Conservation (phyloP, 1,139 yeast species). For the Geotrichum restrictum region DNA sequence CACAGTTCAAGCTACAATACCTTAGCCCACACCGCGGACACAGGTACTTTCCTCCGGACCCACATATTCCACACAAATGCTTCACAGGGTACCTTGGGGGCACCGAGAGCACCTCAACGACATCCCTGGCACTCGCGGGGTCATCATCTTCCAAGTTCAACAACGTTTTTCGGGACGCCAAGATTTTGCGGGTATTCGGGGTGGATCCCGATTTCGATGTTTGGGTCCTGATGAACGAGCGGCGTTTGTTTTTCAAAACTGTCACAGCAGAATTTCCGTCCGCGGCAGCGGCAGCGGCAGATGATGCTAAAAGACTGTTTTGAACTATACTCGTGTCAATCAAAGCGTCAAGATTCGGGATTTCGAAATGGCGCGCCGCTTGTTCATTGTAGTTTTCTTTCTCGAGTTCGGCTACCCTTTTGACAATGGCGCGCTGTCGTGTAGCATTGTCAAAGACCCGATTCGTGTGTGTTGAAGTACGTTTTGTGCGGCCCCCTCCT, state of each 20-base stretch:
- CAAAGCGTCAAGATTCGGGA: constrained; percentile 36
- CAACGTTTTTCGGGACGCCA: constrained; percentile 41
- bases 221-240: constrained; percentile 1
- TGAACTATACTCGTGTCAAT: constrained; percentile 22
- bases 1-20: constrained; percentile 41
- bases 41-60: constrained; percentile 42
- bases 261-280: constrained; percentile 25
- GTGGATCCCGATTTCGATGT: constrained; percentile 16
- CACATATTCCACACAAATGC: constrained; percentile 42
- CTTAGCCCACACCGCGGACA: constrained; percentile 38
- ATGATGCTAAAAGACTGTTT: too few relatives aligned
- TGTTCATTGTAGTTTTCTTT: constrained; percentile 42
- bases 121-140: constrained; percentile 33
- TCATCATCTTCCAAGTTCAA: constrained; percentile 45
- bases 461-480: not conserved
- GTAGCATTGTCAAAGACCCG: constrained; percentile 25
- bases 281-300: too few relatives aligned
- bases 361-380: constrained; percentile 37
- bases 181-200: constrained; percentile 35
- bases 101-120: constrained; percentile 33
- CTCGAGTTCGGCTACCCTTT: constrained; percentile 41
- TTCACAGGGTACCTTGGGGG: constrained; percentile 39
- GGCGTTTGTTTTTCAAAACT: constrained; percentile 33
- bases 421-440: constrained; percentile 30
- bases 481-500: not conserved